Evolutionary conservation across 176 grass and related monocot genomes (phyloP), one percentile per base, ranked within the genome.

Genomic region (Oryza nivara): DNA sequence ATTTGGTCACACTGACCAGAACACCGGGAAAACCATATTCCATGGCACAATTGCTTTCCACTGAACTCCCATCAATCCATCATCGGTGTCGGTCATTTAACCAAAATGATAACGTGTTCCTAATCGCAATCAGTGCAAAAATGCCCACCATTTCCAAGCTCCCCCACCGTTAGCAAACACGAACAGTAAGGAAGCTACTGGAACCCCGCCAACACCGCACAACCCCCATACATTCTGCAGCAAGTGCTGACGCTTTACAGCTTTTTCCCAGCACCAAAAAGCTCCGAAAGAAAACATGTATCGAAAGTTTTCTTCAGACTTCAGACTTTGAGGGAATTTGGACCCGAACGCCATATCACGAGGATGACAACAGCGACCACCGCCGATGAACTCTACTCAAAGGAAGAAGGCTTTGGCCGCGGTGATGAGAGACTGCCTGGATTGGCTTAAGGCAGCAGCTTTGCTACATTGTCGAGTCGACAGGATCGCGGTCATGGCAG

Each of bases 231-330:
- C 70, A 85, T 80, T 68, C 49, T 41, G 77, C 70, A 76, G 23
- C 41, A 70, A 76, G 30, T 75, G 77, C 65, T 51, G 26, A 41
- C 38, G 15, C 77, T 89, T 89, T 84, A 68, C 87, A 84, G 26
- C 61, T 22, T 74, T 66, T 74, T 3, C 14, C 19, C 38, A 64
- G 82, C 65, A 85, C 17, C 34, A 85, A 85, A 80, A 89, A 4
- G 65, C 77, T 48, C 70, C 10, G 20, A 71, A 61, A 64, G 68
- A 46, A 20, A 78, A 58, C 56, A 78, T 36, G 75, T 60, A 72
- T 67, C 30, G 12, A 73, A 73, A 73, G 34, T 46, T 46, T 36
- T 79, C 23, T 47, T 84, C 74, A 47, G 49, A 60, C 68, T 58
- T 76, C 45, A 52, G 19, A 60, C 58, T 19, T 36, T 38, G 48